Evolutionary conservation across 2,329 filamentous ascomycete species (phyloP).

Genomic region (Knoxdaviesia capensis): DNA sequence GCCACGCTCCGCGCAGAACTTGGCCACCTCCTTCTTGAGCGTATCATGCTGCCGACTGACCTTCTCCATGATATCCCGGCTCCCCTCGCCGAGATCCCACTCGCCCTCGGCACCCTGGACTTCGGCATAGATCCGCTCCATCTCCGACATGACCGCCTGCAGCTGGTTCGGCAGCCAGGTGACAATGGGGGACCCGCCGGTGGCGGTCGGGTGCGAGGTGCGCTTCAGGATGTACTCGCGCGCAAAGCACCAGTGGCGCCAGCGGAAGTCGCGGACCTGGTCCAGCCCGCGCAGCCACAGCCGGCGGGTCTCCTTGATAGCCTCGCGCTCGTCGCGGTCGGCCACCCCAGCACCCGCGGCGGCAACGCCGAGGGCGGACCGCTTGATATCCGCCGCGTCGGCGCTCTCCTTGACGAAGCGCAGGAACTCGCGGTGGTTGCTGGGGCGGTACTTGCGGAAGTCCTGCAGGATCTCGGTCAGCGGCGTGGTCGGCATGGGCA

Average conservation of each 20-base stretch:
- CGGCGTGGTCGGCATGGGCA: conserved; percentile 75
- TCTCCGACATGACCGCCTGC: conserved; percentile 50
- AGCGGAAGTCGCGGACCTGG: conserved; percentile 63
- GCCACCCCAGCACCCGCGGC: conserved; percentile 8
- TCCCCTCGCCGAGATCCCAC: conserved; percentile 22
- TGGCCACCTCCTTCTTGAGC: conserved; percentile 52
- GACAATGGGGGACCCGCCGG: conserved; percentile 63
- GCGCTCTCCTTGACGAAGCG: conserved; percentile 41
- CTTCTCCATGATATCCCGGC: conserved; percentile 45
- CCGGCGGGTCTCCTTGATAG: conserved; percentile 31
- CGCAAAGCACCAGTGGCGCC: conserved; percentile 73
- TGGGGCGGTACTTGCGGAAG: conserved; percentile 76
- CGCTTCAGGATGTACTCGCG: conserved; percentile 69
- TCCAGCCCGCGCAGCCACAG: conserved; percentile 48
- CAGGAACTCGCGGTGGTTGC: conserved; percentile 74
- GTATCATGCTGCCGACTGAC: conserved; percentile 43
- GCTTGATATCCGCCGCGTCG: conserved; percentile 29
- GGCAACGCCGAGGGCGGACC: conserved; percentile 28
- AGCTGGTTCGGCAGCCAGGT: conserved; percentile 75
- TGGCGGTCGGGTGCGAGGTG: conserved; percentile 57
- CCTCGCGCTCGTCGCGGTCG: conserved; percentile 9
- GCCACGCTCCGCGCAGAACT: conserved; percentile 48
- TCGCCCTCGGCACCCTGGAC: conserved; percentile 19
- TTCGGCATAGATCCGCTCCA: conserved; percentile 35
- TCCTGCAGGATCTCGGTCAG: conserved; percentile 75